phyloP scores from a whole-genome alignment of 768 basidiomycete species.

The Arthromyces matolae region DNA sequence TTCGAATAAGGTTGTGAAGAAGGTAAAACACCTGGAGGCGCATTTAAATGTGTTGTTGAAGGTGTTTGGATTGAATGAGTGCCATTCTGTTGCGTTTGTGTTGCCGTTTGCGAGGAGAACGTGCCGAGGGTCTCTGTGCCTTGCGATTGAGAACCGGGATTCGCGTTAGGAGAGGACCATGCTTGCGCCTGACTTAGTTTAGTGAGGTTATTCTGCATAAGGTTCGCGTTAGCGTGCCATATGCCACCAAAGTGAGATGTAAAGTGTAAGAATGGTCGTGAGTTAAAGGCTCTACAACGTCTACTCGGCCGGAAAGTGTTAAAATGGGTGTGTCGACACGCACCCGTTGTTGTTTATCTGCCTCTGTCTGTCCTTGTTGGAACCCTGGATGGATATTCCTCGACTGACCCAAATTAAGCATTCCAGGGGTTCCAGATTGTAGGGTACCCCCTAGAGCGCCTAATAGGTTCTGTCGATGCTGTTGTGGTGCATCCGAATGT shows the following conservation, averaged over 20 bases:
- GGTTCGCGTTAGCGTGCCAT: conserved; percentile 16
- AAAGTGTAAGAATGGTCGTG: conserved; percentile 5
- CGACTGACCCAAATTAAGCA: conserved; percentile 55
- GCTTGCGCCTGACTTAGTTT: conserved; percentile 64
- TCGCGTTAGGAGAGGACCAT: conserved; percentile 59
- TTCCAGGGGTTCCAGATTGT: conserved; percentile 55
- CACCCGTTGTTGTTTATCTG: conserved; percentile 68
- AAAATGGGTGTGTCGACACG: conserved; percentile 29
- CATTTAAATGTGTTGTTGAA: conserved; percentile 46
- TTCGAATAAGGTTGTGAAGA: conserved; percentile 32
- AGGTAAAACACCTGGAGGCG: conserved; percentile 44
- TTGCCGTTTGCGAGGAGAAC: conserved; percentile 21
- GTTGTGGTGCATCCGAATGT: conserved; percentile 37
- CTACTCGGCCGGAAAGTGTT: not conserved
- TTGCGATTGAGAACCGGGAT: conserved; percentile 37
- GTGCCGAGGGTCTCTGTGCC: conserved; percentile 13
- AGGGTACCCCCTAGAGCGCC: conserved; percentile 42
- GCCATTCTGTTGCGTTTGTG: conserved; percentile 42
- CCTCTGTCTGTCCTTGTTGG: conserved; percentile 57
- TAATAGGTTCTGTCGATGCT: conserved; percentile 55
- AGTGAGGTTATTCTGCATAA: conserved; percentile 51
- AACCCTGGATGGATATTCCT: conserved; percentile 50
- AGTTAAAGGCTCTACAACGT: conserved; percentile 6
- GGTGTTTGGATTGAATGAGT: conserved; percentile 35
- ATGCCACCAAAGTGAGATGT: no score